These are phyloP conservation scores for Termitomyces sp. DNA, from an alignment of 768 basidiomycete genomes.

Conservation along the genomic window DNA sequence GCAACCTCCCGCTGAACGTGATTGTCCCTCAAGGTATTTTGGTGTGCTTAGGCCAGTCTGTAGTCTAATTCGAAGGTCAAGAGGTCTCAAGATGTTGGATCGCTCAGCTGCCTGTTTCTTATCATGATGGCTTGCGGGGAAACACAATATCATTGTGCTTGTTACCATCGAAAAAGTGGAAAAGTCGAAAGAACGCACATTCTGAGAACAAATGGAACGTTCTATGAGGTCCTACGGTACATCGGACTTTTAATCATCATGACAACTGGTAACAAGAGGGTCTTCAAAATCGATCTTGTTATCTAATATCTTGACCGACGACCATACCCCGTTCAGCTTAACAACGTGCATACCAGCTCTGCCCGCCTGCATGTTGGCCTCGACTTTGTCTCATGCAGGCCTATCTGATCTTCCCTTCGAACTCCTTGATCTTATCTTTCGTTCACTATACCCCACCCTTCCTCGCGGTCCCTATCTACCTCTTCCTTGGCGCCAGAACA, in stretches of 20 bases:
- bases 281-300: neutral
- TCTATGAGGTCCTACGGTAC: neutral
- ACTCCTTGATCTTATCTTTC: constrained; percentile 3
- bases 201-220: neutral
- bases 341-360: neutral
- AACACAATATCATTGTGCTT: neutral
- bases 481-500: constrained; percentile 3
- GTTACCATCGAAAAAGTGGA: too few relatives aligned
- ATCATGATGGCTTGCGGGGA: neutral
- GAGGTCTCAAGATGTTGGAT: neutral
- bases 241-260: constrained; percentile 6
- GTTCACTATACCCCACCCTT: neutral
- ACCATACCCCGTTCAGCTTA: neutral
- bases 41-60: too few relatives aligned
- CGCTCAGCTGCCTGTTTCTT: neutral
- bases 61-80: too few relatives aligned
- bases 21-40: neutral
- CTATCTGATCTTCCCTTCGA: constrained; percentile 3
- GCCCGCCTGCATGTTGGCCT: neutral
- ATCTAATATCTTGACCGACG: neutral
- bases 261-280: neutral
- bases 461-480: constrained; percentile 6
- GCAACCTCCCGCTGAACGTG: neutral
- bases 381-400: neutral
- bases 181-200: neutral